These are phyloP conservation scores for Phytopythium montanum DNA, from an alignment of 352 stramenopile species.

Conservation along the genomic window DNA sequence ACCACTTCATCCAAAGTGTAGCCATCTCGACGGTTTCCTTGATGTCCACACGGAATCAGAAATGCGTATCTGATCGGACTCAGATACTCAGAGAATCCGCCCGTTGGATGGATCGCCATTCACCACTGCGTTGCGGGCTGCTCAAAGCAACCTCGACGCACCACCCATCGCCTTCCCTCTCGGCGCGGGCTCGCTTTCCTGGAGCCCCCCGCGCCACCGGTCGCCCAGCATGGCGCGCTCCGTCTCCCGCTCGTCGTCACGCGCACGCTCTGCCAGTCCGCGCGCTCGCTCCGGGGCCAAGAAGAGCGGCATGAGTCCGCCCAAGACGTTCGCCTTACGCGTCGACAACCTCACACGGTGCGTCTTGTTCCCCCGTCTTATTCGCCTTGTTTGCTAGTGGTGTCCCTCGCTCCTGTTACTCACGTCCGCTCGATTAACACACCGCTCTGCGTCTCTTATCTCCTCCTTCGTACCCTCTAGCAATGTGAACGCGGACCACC, in stretches of 20 bases:
- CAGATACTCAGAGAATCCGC: too few relatives aligned
- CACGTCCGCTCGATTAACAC: not conserved
- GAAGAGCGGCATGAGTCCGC: conserved; percentile 2
- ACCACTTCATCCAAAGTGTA: too few relatives aligned
- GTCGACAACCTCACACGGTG: conserved; percentile 81
- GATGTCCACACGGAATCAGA: too few relatives aligned
- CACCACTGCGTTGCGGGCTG: too few relatives aligned
- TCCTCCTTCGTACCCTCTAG: conserved; percentile 6
- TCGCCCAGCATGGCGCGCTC: conserved; percentile 1
- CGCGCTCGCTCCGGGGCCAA: too few relatives aligned
- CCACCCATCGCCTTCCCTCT: not conserved
- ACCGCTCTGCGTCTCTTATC: not conserved
- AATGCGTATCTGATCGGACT: too few relatives aligned
- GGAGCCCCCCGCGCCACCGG: not conserved
- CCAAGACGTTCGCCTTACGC: conserved; percentile 38
- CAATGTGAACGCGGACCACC: conserved; percentile 80
- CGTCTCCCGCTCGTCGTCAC: conserved; percentile 1
- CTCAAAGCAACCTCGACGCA: too few relatives aligned
- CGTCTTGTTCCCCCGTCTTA: not conserved
- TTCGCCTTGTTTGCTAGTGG: not conserved
- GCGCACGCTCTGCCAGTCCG: not conserved
- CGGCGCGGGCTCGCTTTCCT: not conserved
- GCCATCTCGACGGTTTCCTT: too few relatives aligned
- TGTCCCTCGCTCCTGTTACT: not conserved
- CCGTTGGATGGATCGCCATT: too few relatives aligned